Conservation (phyloP, 139 green algal species). For the Chlamydomonas asymmetrica region DNA sequence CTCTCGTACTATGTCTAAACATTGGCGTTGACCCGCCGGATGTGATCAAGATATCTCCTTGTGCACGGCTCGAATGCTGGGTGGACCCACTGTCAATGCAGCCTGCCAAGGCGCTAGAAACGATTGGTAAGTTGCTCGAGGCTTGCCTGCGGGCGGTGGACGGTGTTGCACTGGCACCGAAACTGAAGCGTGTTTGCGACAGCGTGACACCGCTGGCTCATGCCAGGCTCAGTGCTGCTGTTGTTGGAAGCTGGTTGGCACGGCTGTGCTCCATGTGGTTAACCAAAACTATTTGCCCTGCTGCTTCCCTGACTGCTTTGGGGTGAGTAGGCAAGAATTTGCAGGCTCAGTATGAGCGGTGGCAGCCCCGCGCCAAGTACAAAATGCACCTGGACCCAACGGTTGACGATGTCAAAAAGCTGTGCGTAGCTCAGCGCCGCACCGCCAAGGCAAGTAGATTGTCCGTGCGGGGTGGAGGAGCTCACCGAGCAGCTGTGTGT, state of each 20-base stretch:
- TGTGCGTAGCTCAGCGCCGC: slow-evolving; percentile 79
- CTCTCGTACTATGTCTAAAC: slow-evolving; percentile 98
- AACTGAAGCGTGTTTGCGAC: no score
- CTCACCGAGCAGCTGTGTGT: not conserved
- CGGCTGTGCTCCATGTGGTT: no score
- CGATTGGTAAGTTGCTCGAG: slow-evolving; percentile 80
- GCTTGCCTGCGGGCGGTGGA: no score
- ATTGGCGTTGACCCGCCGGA: slow-evolving; percentile 98
- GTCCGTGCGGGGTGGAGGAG: not conserved
- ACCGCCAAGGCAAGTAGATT: slow-evolving; percentile 49
- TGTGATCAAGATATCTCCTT: slow-evolving; percentile 96
- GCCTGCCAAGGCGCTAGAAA: slow-evolving; percentile 91
- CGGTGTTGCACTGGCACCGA: no score
- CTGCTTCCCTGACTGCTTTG: no score
- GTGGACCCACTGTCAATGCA: slow-evolving; percentile 93
- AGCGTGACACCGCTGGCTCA: no score
- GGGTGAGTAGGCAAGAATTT: slow-evolving; percentile 86
- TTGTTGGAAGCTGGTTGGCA: no score
- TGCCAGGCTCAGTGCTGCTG: no score
- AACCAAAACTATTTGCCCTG: no score
- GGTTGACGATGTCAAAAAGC: slow-evolving; percentile 97
- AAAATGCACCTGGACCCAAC: slow-evolving; percentile 96
- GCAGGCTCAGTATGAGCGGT: slow-evolving; percentile 99
- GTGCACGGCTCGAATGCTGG: slow-evolving; percentile 93
- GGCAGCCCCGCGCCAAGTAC: slow-evolving; percentile 96